Conservation (phyloP, 345 rosid species). For the Eucalyptus lansdowneana region DNA sequence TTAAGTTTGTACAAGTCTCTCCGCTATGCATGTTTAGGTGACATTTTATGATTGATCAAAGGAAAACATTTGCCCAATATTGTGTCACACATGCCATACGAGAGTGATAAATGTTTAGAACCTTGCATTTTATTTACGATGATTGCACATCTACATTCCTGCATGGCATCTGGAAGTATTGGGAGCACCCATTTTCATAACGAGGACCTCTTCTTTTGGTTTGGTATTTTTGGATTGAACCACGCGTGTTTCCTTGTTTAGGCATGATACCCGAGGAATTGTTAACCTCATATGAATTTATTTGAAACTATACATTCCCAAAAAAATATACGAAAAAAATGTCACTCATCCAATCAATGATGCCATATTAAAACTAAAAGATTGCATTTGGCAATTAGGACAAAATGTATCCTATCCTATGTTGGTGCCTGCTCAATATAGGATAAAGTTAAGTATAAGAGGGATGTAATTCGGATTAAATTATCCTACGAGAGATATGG, state of each 20-base stretch:
- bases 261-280: not conserved
- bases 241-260: not conserved
- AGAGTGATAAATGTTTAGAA: not conserved
- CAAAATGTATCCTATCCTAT: too few species aligned
- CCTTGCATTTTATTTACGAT: not conserved
- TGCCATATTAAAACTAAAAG: too few species aligned
- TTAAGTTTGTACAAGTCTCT: not conserved
- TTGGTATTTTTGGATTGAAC: not conserved
- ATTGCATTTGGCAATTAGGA: too few species aligned
- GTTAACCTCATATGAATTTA: not conserved
- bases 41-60: not conserved
- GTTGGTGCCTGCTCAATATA: too few species aligned
- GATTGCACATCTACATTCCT: not conserved
- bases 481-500: too few species aligned
- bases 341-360: accelerated
- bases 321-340: too few species aligned
- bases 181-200: not conserved
- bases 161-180: not conserved
- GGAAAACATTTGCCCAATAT: not conserved
- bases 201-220: not conserved
- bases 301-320: too few species aligned
- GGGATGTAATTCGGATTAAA: too few species aligned
- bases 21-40: not conserved
- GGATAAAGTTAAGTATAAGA: too few species aligned
- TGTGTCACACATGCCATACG: not conserved